Percentiles rank a stretch among this genome's conserved stretches.
These are phyloP conservation scores for Acorus gramineus DNA, from an alignment of 106 monocot genomes.

Conservation along the genomic window DNA sequence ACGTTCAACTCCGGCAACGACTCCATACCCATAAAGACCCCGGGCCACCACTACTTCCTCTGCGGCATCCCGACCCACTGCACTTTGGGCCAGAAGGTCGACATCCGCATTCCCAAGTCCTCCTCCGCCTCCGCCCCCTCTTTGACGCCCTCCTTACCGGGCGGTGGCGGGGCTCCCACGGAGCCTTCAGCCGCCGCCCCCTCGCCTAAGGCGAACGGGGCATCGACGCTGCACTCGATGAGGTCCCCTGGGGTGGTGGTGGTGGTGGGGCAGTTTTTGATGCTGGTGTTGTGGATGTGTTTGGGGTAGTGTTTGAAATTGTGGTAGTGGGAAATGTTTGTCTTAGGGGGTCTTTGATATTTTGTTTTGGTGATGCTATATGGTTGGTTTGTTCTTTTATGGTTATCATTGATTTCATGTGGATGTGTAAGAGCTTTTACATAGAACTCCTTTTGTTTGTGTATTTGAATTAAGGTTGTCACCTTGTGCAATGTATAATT, in stretches of 20 bases:
- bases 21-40: constrained; percentile 30
- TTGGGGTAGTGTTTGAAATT: too few relatives aligned
- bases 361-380: too few relatives aligned
- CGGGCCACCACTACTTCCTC: constrained; percentile 46
- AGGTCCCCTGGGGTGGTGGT: constrained; percentile 19
- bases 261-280: not conserved
- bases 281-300: too few relatives aligned
- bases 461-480: too few relatives aligned
- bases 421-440: too few relatives aligned
- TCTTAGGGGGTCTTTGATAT: too few relatives aligned
- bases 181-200: constrained; percentile 1
- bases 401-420: too few relatives aligned
- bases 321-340: too few relatives aligned
- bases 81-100: constrained; percentile 46
- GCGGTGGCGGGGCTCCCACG: not conserved
- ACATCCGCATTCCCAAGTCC: constrained; percentile 14
- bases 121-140: constrained; percentile 14
- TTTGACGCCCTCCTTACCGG: not conserved
- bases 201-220: not conserved
- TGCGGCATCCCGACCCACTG: constrained; percentile 64
- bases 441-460: too few relatives aligned
- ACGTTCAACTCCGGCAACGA: constrained; percentile 48
- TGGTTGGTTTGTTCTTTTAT: too few relatives aligned
- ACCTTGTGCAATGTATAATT: too few relatives aligned
- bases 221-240: not conserved